Evolutionary conservation across 805 yeast species (phyloP).

Genomic region (Lipomyces yamanashiensis): DNA sequence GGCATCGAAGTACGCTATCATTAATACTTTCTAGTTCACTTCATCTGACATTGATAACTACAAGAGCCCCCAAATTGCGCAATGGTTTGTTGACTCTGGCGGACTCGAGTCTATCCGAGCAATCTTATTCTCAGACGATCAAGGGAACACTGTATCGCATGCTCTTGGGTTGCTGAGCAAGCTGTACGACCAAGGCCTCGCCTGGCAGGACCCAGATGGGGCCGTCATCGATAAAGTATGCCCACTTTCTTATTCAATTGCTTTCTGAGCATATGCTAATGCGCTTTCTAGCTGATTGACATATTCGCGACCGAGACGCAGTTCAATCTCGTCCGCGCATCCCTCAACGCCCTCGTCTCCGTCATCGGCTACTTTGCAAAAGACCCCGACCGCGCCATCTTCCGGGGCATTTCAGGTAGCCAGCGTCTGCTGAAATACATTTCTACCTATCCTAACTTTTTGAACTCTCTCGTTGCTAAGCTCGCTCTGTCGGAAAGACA

Average conservation of each 20-base stretch:
- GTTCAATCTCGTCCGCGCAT: conserved; percentile 18
- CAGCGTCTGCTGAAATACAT: neutral
- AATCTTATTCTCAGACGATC: neutral
- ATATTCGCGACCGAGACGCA: conserved; percentile 12
- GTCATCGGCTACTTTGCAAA: neutral
- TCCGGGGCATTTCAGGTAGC: conserved; percentile 4
- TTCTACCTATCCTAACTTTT: conserved; percentile 1
- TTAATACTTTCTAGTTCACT: neutral
- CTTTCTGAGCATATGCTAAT: neutral
- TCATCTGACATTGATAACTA: neutral
- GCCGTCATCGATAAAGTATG: conserved; percentile 9
- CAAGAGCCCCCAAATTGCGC: conserved; percentile 11
- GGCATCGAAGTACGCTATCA: conserved; percentile 6
- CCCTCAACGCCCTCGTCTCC: conserved; percentile 9
- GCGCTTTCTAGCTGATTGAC: conserved; percentile 4
- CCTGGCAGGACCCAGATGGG: conserved; percentile 6
- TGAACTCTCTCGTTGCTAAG: conserved; percentile 3
- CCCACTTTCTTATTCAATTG: neutral
- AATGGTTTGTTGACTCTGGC: conserved; percentile 10
- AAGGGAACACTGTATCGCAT: conserved; percentile 9
- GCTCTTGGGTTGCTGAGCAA: conserved; percentile 14
- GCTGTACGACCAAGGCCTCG: conserved; percentile 12
- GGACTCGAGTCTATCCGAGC: conserved; percentile 9
- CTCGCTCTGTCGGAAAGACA: conserved; percentile 9
- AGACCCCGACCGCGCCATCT: conserved; percentile 1